phyloP scores from a whole-genome alignment of 192 early-diverging fungal genomes.

The Backusella macrospora region DNA sequence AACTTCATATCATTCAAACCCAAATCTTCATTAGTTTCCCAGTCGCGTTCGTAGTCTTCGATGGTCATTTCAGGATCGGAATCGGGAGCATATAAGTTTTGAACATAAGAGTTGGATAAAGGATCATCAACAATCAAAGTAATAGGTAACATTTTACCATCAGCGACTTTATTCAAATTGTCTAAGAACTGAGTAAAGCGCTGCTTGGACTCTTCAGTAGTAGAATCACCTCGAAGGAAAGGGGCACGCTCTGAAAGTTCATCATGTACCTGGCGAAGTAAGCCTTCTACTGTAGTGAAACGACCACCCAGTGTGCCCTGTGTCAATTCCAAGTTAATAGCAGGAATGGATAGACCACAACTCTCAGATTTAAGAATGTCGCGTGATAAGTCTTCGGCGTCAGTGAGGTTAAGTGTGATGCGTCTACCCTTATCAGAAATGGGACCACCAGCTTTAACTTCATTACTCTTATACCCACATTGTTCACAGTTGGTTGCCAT shows the following conservation, averaged over 20 bases:
- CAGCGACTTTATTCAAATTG: constrained; percentile 67
- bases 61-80: constrained; percentile 91
- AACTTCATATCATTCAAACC: constrained; percentile 89
- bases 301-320: constrained; percentile 91
- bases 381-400: constrained; percentile 85
- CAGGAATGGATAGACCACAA: constrained; percentile 87
- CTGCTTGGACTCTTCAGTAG: constrained; percentile 48
- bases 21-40: constrained; percentile 85
- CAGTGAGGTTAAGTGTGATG: constrained; percentile 82
- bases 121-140: constrained; percentile 92
- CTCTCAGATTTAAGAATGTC: constrained; percentile 97
- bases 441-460: constrained; percentile 93
- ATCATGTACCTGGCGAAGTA: constrained; percentile 85
- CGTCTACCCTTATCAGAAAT: constrained; percentile 76
- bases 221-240: constrained; percentile 77
- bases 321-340: constrained; percentile 84
- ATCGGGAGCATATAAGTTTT: constrained; percentile 95
- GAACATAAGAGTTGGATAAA: constrained; percentile 85
- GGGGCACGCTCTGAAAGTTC: constrained; percentile 72
- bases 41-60: constrained; percentile 83
- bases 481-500: constrained; percentile 90
- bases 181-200: constrained; percentile 71
- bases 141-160: constrained; percentile 49
- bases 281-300: constrained; percentile 95
- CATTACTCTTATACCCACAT: constrained; percentile 95